Base-by-base conservation (phyloP, 805 yeast species). In the Starmera amethionina region DNA sequence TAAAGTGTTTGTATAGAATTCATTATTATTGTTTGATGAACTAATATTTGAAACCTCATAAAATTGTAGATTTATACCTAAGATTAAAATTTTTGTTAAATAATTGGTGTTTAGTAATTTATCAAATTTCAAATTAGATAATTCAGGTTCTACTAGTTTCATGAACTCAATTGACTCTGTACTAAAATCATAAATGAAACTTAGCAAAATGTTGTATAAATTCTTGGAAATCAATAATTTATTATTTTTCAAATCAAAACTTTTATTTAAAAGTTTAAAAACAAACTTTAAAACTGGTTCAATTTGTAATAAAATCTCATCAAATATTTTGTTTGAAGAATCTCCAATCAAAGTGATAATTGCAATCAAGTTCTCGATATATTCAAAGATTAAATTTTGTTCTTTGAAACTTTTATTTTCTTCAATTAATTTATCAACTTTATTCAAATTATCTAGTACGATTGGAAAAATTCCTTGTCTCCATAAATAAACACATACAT, bases 381-480 rank as follows among this genome's bases (percentile, higher is more conserved):
- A 79, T 47, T 81, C 90, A 49, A 72, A 73, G 38, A 83, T 58
- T 42, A 79, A 53, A 34, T 69, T 66, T 33, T 62, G 58, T 31
- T 73, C 71, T 36, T 71, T 65, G 33, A 71, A 67, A 3, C 40
- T 59, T 31, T 51, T 55, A 41, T 73, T 52, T 44, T 64, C 68
- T 19, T 63, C 56, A 35, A 80, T 64, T 0, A 86, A 75, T 1
- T 54, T 56, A 31, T 65, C 56, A 19, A 78, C 69, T 45, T 79
- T 79, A 1, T 56, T 56, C 35, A 85, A 61, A 3, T 79, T 73
- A 5, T 56, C 46, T 36, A 69, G 73, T 33, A 87, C 68, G 25
- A 73, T 62, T 0, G 72, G 66, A 83, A 95, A 80, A 34, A 90
- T 76, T 45, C 82, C 77, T 14, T 77, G 76, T 55, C 97, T 74